Evolutionary conservation across 768 basidiomycete genomes (phyloP), one percentile per base, ranked within the genome.

Genomic region (Mycena chlorophos): DNA sequence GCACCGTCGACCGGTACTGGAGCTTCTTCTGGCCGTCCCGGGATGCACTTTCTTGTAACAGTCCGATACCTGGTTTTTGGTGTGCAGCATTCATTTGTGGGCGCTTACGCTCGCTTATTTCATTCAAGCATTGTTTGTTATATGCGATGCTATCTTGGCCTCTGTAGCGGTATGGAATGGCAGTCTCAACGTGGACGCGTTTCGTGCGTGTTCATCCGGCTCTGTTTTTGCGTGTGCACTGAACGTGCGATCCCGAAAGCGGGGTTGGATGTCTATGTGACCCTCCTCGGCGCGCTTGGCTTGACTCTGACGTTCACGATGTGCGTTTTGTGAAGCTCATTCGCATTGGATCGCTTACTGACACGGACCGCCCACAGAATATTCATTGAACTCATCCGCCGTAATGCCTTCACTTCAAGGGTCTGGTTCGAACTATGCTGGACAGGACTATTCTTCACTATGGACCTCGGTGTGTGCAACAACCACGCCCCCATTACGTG

Each of bases 351-450:
- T 31, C 13, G 51, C 55, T 51, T 27, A 51, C 52, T 53, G 43
- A 61, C 23, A 37, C 25, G 17, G 48, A n/a, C n/a, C n/a, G n/a
- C n/a, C n/a, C n/a, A n/a, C 52, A 83, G 81, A 65, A 77, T 80
- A 42, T 85, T 86, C 58, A 66, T 82, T 34, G 87, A 89, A 67
- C 67, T 89, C 30, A 63, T 80, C 22, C 75, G 77, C 19, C 75
- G 71, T 56, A 71, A 79, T 66, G 69, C 80, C 5, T 66, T 86
- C 40, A 76, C 83, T 20, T 78, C 79, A 22, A 78, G 76, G n/a
- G 82, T 89, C 16, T 88, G 86, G 85, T 86, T 89, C 59, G 89
- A 91, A 65, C 80, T 79, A 60, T 45, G 69, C 22, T 90, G 87
- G 88, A 70, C 84, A 30, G 71, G 73, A 1, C 17, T 84, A 4